Percentiles rank a stretch among this genome's conserved stretches.
Evolutionary conservation across 2,329 filamentous ascomycete genomes (phyloP).

Genomic region (Microascus cirrosus): DNA sequence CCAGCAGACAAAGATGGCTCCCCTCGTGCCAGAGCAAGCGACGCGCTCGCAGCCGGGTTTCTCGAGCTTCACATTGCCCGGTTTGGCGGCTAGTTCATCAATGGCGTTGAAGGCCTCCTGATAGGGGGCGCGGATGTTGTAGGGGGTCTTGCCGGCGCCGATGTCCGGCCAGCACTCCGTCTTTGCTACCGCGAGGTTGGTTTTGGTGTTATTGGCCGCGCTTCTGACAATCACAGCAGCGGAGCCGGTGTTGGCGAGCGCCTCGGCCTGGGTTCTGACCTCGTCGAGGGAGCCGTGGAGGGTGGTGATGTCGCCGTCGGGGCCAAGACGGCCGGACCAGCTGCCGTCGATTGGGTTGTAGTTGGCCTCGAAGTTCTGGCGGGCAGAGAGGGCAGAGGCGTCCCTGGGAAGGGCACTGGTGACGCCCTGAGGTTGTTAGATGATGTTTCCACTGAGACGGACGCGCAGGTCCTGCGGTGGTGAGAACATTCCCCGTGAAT

Average conservation of each 20-base stretch:
- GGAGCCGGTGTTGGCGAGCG: not conserved
- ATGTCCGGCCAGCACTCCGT: not conserved
- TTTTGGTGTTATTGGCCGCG: not conserved
- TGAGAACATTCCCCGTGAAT: no score
- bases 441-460: not conserved
- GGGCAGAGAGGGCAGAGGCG: not conserved
- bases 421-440: not conserved
- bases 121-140: not conserved
- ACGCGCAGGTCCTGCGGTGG: not conserved
- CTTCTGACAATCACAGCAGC: not conserved
- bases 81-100: not conserved
- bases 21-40: not conserved
- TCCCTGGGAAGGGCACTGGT: not conserved
- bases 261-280: not conserved
- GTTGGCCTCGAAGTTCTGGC: not conserved
- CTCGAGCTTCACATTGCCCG: not conserved
- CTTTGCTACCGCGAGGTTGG: not conserved
- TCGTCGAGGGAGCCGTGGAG: conserved; percentile 2
- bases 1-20: conserved; percentile 1
- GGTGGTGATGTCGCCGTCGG: not conserved
- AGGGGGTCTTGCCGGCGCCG: not conserved
- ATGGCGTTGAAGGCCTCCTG: not conserved
- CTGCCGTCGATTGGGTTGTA: not conserved
- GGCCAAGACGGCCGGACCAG: not conserved
- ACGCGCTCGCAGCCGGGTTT: not conserved